A percentile compares a stretch with the other conserved stretches of the same genome.
phyloP scores from a whole-genome alignment of 352 stramenopile species.

The Blastocystis sp. region DNA sequence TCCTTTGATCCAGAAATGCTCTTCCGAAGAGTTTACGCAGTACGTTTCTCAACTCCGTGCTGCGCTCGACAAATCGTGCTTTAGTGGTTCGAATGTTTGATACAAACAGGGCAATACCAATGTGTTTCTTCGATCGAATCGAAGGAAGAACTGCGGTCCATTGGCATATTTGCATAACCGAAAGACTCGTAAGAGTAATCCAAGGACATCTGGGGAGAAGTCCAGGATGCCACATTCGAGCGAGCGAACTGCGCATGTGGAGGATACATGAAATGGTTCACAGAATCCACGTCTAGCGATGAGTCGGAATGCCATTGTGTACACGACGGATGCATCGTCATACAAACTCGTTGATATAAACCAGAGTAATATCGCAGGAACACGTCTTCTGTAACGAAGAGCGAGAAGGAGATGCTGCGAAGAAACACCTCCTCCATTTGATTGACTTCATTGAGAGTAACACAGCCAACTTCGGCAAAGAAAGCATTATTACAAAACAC shows the following conservation, averaged over 20 bases:
- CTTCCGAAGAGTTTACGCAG: neutral
- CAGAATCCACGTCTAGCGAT: neutral
- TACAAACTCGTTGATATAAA: neutral
- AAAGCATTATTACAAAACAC: constrained; percentile 99
- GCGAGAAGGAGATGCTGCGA: constrained; percentile 62
- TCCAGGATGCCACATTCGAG: too few relatives aligned
- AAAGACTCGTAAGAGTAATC: neutral
- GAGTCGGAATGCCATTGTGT: neutral
- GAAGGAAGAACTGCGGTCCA: neutral
- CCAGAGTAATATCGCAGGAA: neutral
- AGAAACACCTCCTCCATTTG: constrained; percentile 93
- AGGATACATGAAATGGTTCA: neutral
- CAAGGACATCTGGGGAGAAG: too few relatives aligned
- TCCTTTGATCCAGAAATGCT: neutral
- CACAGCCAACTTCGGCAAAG: constrained; percentile 76
- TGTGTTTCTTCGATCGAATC: neutral
- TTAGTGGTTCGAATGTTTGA: neutral
- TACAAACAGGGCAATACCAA: neutral
- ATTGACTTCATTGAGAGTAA: constrained; percentile 80
- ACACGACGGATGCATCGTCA: neutral
- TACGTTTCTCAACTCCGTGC: neutral
- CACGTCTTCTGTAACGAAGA: neutral
- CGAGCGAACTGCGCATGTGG: too few relatives aligned
- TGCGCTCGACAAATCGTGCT: neutral
- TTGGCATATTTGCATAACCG: neutral